Base-by-base conservation (phyloP, 768 basidiomycete genomes). In the Asterophora parasitica region DNA sequence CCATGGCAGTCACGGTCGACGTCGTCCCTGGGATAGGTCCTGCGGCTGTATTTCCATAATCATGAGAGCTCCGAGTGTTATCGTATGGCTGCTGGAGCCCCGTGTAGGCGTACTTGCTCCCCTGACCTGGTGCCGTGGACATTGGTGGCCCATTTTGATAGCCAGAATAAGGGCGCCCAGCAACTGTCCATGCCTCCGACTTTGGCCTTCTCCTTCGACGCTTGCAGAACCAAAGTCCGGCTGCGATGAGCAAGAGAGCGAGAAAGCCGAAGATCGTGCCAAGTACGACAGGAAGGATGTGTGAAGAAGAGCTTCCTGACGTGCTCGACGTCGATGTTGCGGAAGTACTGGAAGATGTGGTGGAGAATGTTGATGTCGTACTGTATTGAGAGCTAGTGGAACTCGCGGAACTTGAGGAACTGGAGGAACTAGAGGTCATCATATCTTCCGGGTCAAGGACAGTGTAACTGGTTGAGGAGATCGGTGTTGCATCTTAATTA, bases 121-220 rank as follows among this genome's bases (percentile, higher is more conserved):
- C 43, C 11, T 45, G 47, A 30, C 8, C 26, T 10, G 52, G 42
- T 1, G 32, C 23, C 34, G 23, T 31, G n/a, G 55, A 42, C 48
- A 39, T 47, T 11, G 42, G 13, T 10, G 39, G 27, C 13, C 20
- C 45, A 10, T 40, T 46, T 23, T 53, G 51, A 15, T 46, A 51
- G 17, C 50, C 47, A 30, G 54, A 38, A 40, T 53, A 53, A 2
- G 53, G 44, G 33, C 37, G 44, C n/a, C 63, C 64, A 11, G 58
- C 57, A 35, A 67, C 50, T 1, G 67, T 64, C 69, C 71, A 71
- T 7, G 63, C 62, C 45, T 69, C 65, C 4, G 71, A 67, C 7
- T 49, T 46, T 0, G 70, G 65, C 35, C 67, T 55, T 33, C 50
- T 59, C 16, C 53, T 51, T 33, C 61, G 53, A 15, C 61, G 56